Evolutionary conservation across 768 basidiomycete genomes (phyloP), one percentile per base, ranked within the genome.

Genomic region (Suillus decipiens): DNA sequence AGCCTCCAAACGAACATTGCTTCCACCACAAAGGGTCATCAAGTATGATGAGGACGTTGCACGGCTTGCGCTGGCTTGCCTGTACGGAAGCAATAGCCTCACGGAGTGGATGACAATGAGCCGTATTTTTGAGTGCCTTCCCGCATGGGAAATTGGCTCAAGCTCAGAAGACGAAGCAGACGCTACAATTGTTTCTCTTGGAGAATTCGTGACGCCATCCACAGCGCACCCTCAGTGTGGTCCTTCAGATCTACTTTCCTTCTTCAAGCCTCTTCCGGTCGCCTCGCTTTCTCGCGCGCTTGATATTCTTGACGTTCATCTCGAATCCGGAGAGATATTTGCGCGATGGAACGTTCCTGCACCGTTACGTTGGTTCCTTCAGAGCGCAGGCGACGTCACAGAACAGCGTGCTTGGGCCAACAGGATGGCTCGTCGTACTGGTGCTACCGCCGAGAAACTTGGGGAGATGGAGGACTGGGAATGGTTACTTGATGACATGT

Each of bases 81-180:
- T 98, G 28, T 99, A 99, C 66, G 95, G 95, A 15, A 90, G 85
- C 68, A 82, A 87, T 63, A 84, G 83, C 61, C 76, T 89, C 39
- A 80, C 86, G 63, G 82, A 88, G 67, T 96, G 93, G 93, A 71
- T 86, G 1, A 87, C 80, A 5, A 98, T 97, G 95, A 93, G 90
- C 67, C 79, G 81, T 37, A 92, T 99, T 58, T 98, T 99, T 73
- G 96, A 99, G 72, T 99, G 96, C 72, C 81, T 99, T 37, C 96
- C 96, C 0, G 96, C 89, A 3, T 97, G 96, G 93, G 88, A 87
- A 62, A 79, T 87, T 48, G 64, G 76, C 9, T 73, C 73, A 47
- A 82, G 81, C n/a, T 84, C 81, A 45, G 85, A 88, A 54, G 81
- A 82, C 47, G 84, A 91, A 63, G 85, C 81, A n/a, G 88, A 95